phyloP scores from a whole-genome alignment of 768 basidiomycete species.

The Porpolomopsis calyptriformis region DNA sequence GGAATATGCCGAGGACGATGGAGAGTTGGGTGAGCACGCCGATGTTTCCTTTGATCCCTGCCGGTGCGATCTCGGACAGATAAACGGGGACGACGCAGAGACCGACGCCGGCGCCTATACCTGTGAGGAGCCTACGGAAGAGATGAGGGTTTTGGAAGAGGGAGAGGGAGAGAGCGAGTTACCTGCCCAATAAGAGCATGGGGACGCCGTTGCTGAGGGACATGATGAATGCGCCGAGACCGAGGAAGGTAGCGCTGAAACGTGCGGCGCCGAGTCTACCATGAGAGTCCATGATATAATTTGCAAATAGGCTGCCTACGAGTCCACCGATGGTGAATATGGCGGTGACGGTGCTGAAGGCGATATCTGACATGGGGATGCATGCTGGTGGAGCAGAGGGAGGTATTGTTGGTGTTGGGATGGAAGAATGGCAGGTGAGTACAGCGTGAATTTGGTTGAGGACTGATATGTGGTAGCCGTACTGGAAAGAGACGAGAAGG shows the following conservation, averaged over 20 bases:
- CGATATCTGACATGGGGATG: constrained; percentile 65
- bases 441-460: constrained; percentile 82
- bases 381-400: constrained; percentile 49
- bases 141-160: neutral
- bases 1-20: constrained; percentile 78
- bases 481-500: constrained; percentile 56
- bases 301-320: constrained; percentile 60
- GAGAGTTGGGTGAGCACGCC: constrained; percentile 75
- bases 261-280: constrained; percentile 64
- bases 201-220: constrained; percentile 23
- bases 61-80: constrained; percentile 77
- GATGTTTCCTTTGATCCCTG: constrained; percentile 61
- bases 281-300: constrained; percentile 54
- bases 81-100: constrained; percentile 76
- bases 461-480: constrained; percentile 89
- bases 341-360: constrained; percentile 77
- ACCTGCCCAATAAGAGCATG: constrained; percentile 56
- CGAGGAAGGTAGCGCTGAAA: constrained; percentile 44
- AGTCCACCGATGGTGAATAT: constrained; percentile 85
- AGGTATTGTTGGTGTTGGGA: constrained; percentile 15
- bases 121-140: constrained; percentile 44
- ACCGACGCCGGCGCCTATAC: constrained; percentile 63
- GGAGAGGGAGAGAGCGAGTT: constrained; percentile 10
- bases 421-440: constrained; percentile 50
- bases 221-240: constrained; percentile 59